Percentiles rank a stretch among this genome's conserved stretches.
Evolutionary conservation across 305 asterid species (phyloP).

Genomic region (Fraxinus sp.): DNA sequence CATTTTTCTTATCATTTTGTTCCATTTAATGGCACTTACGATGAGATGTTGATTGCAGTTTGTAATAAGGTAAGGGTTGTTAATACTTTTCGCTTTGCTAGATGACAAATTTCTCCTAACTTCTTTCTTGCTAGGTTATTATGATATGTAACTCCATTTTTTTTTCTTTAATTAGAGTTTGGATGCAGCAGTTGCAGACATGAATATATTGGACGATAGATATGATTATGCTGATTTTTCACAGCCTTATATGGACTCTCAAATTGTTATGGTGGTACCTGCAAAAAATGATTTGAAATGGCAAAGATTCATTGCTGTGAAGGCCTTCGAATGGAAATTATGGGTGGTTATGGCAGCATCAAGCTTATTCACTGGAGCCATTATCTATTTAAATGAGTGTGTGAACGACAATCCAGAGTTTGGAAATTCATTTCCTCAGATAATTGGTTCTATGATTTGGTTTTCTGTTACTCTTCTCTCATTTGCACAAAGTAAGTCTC

Average conservation of each 20-base stretch:
- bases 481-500: conserved; percentile 51
- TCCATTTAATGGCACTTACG: conserved; percentile 52
- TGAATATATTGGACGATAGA: conserved; percentile 57
- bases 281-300: conserved; percentile 35
- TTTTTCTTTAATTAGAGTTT: conserved; percentile 19
- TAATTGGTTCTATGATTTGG: conserved; percentile 52
- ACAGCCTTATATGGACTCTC: conserved; percentile 66
- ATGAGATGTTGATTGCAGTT: conserved; percentile 58
- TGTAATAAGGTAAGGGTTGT: conserved; percentile 47
- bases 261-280: conserved; percentile 63
- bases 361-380: conserved; percentile 39
- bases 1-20: conserved; percentile 38
- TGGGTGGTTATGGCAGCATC: conserved; percentile 44
- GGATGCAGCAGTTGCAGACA: conserved; percentile 71
- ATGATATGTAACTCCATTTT: not conserved
- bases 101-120: not conserved
- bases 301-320: conserved; percentile 35
- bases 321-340: conserved; percentile 49
- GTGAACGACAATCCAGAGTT: conserved; percentile 45
- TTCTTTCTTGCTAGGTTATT: not conserved
- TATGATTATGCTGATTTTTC: conserved; percentile 47
- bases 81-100: not conserved
- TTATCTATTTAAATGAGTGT: conserved; percentile 57
- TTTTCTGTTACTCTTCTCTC: conserved; percentile 59
- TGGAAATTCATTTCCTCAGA: conserved; percentile 28